These are phyloP conservation scores for Periconia macrospinosa DNA, from an alignment of 2,329 filamentous ascomycete genomes.

Conservation along the genomic window DNA sequence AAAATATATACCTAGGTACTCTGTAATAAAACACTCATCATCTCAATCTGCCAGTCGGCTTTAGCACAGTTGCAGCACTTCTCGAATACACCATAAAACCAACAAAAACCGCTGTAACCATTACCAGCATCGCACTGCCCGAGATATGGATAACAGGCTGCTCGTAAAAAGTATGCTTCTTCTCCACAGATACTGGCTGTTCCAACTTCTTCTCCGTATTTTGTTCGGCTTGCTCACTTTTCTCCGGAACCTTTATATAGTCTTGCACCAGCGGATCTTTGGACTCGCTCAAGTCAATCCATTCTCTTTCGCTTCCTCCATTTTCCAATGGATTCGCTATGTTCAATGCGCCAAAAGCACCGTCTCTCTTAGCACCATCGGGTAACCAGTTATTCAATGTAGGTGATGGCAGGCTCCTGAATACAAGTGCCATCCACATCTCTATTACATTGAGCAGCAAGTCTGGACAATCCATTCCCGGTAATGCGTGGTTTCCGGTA, in stretches of 20 bases:
- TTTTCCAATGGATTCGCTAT: conserved; percentile 32
- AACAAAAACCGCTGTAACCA: background rate
- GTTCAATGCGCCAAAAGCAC: conserved; percentile 29
- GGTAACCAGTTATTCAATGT: conserved; percentile 28
- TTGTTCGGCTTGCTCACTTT: conserved; percentile 4
- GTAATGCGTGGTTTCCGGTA: conserved; percentile 14
- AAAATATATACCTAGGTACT: background rate
- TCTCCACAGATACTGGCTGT: background rate
- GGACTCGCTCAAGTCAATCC: conserved; percentile 25
- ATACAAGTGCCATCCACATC: conserved; percentile 40
- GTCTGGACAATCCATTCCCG: conserved; percentile 28
- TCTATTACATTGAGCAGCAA: conserved; percentile 38
- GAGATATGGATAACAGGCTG: background rate
- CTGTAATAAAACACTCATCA: background rate
- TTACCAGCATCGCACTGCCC: background rate
- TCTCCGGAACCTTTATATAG: conserved; percentile 12
- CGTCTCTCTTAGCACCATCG: conserved; percentile 8
- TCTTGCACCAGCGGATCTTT: conserved; percentile 25
- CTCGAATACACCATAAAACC: background rate
- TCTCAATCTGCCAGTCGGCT: background rate
- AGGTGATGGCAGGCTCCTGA: conserved; percentile 24
- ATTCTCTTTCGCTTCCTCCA: conserved; percentile 18
- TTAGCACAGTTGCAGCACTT: background rate
- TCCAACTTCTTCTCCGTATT: background rate
- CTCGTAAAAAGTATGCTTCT: background rate